Evolutionary conservation across 75 land plant species (phyloP), one percentile per base, ranked within the genome.

Genomic region (Cupressus sempervirens): DNA sequence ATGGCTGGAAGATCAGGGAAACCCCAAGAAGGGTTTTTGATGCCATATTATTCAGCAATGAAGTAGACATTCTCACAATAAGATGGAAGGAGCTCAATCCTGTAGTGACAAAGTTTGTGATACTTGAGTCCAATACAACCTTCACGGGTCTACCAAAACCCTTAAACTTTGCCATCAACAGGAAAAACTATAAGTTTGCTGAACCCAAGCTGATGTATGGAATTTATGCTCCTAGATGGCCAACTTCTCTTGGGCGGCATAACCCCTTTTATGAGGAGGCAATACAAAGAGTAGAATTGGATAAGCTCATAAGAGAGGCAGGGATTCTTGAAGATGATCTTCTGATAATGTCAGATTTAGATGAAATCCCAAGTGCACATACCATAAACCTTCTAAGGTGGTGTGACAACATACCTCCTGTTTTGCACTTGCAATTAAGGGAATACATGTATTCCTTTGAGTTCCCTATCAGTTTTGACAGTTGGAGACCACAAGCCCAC

Each of bases 401-500:
- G 91, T 95, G 95, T 79, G 95, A 96, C 87, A 93, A 92, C 30
- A 90, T 88, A 54, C 98, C 95, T 29, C 87, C 88, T 3, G 82
- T 89, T 4, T 89, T 93, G 80, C 98, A 96, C 85, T 93, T 95
- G 29, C 91, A 88, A 82, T 87, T 96, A 29, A 84, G 85, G 73
- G 91, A 96, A 74, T 96, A 92, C 87, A 74, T 96, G 2, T 93
- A 96, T 67, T 96, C 98, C 1, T 96, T 92, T 89, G 96, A 96
- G 92, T 96, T 96, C 53, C 88, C 68, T 46, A 82, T 96, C 7
- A 94, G 92, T 82, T 75, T 92, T 79, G 89, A 91, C 5, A 96
- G 96, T 88, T 96, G 98, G 98, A 85, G 96, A 45, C 90, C 94
- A 41, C 83, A 92, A 7, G 89, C 87, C 7, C 91, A 89, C 74